phyloP scores from a whole-genome alignment of 768 basidiomycete species.

The Trametes gibbosa region DNA sequence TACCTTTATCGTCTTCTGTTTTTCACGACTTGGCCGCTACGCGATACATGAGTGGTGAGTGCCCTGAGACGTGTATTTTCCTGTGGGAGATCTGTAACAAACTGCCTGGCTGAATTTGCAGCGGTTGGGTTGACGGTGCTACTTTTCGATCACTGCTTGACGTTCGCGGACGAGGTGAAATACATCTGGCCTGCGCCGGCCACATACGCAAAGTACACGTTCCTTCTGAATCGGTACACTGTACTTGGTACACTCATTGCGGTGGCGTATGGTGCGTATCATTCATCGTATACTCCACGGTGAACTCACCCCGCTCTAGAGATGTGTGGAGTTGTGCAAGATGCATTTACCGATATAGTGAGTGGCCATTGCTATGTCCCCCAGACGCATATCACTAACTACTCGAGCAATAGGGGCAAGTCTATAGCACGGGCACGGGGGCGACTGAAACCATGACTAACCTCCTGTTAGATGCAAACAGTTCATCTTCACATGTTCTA shows the following conservation, averaged over 20 bases:
- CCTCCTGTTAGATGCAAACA: slow-evolving; percentile 28
- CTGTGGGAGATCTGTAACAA: neutral
- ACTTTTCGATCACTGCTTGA: slow-evolving; percentile 42
- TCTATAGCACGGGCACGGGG: neutral
- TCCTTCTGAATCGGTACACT: slow-evolving; percentile 40
- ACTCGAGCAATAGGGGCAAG: neutral
- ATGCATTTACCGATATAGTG: slow-evolving; percentile 16
- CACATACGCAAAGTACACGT: slow-evolving; percentile 38
- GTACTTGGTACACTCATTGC: slow-evolving; percentile 29
- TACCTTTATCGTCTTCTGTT: neutral
- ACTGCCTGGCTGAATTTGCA: slow-evolving; percentile 5
- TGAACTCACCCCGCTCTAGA: slow-evolving; percentile 10
- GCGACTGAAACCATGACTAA: neutral
- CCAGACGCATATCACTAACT: neutral
- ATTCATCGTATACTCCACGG: neutral
- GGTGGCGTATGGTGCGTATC: slow-evolving; percentile 29
- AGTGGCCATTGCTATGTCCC: neutral
- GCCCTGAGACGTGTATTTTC: too few species aligned
- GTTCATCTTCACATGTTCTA: slow-evolving; percentile 25
- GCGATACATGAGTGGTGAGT: slow-evolving; percentile 7
- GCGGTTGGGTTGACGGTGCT: slow-evolving; percentile 34
- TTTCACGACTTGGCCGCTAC: slow-evolving; percentile 3
- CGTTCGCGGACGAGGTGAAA: slow-evolving; percentile 39
- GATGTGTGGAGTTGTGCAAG: slow-evolving; percentile 25
- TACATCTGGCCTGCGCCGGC: slow-evolving; percentile 40